Conservation (phyloP, 768 basidiomycete species). For the Leucosporidium yakuticum region DNA sequence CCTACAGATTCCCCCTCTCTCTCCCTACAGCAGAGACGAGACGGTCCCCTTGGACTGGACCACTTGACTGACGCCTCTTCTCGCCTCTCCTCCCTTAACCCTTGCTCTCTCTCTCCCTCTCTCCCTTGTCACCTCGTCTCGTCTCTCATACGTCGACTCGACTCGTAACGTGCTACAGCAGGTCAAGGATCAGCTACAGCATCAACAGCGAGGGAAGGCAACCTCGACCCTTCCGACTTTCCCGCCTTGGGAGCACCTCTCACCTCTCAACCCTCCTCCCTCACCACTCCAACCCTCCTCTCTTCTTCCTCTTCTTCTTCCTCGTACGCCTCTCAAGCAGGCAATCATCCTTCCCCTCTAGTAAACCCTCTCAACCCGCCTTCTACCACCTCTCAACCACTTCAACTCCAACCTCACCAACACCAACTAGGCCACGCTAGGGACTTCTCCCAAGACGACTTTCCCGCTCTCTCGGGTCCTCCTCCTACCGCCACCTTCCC, state of each 20-base stretch:
- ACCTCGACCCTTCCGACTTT: conserved; percentile 9
- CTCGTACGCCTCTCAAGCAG: neutral
- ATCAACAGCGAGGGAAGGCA: too few relatives aligned
- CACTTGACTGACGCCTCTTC: too few relatives aligned
- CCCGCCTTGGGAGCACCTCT: neutral
- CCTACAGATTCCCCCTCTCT: too few relatives aligned
- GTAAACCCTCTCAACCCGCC: neutral
- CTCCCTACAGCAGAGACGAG: too few relatives aligned
- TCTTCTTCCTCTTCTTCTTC: neutral
- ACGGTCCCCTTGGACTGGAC: too few relatives aligned
- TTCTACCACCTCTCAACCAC: neutral
- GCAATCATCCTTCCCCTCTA: neutral
- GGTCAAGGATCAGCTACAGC: too few relatives aligned
- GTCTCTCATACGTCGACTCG: too few relatives aligned
- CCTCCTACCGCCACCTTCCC: too few relatives aligned
- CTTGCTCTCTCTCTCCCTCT: too few relatives aligned
- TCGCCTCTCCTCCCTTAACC: too few relatives aligned
- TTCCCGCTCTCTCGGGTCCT: conserved; percentile 31
- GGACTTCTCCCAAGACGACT: conserved; percentile 26
- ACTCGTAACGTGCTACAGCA: too few relatives aligned
- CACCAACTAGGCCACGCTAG: neutral
- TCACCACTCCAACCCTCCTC: neutral
- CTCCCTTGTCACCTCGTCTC: too few relatives aligned
- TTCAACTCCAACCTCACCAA: neutral
- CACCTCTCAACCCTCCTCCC: neutral